Conservation (phyloP, 2,329 filamentous ascomycete species). For the Pseudogymnoascus sp. region DNA sequence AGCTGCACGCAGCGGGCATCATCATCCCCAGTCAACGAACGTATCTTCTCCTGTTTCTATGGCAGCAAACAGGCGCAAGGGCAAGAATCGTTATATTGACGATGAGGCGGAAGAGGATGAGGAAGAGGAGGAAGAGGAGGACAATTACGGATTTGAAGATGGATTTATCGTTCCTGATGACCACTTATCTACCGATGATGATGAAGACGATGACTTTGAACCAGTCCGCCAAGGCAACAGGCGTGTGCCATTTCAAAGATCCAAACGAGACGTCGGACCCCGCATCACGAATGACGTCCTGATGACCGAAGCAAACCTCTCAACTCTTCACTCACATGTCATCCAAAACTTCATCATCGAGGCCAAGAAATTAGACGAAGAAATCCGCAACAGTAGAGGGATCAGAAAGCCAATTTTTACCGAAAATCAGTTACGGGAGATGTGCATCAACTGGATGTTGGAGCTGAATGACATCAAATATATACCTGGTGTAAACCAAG, state of each 20-base stretch:
- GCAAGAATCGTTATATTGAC: conserved; percentile 22
- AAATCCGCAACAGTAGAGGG: conserved; percentile 49
- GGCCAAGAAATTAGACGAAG: conserved; percentile 51
- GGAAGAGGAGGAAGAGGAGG: conserved; percentile 17
- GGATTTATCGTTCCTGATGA: conserved; percentile 40
- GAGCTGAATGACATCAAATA: conserved; percentile 51
- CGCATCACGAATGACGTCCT: conserved; percentile 51
- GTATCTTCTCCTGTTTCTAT: conserved; percentile 54
- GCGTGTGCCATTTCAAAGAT: conserved; percentile 40
- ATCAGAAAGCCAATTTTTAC: conserved; percentile 57
- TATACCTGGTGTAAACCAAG: conserved; percentile 53
- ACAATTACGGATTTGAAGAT: conserved; percentile 28
- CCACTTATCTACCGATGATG: conserved; percentile 17
- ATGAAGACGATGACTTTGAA: conserved; percentile 28
- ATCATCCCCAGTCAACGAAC: conserved; percentile 54
- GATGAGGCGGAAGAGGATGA: conserved; percentile 33
- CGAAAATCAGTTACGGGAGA: conserved; percentile 59
- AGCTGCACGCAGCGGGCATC: conserved; percentile 27
- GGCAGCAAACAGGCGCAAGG: conserved; percentile 29
- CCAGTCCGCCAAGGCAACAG: conserved; percentile 30
- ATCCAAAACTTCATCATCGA: conserved; percentile 56
- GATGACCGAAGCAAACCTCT: conserved; percentile 40
- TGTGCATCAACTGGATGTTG: conserved; percentile 61
- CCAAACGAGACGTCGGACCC: conserved; percentile 39
- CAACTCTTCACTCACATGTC: conserved; percentile 52